Evolutionary conservation across 2,329 filamentous ascomycete species (phyloP).

Genomic region (Aspergillus puulaauensis): DNA sequence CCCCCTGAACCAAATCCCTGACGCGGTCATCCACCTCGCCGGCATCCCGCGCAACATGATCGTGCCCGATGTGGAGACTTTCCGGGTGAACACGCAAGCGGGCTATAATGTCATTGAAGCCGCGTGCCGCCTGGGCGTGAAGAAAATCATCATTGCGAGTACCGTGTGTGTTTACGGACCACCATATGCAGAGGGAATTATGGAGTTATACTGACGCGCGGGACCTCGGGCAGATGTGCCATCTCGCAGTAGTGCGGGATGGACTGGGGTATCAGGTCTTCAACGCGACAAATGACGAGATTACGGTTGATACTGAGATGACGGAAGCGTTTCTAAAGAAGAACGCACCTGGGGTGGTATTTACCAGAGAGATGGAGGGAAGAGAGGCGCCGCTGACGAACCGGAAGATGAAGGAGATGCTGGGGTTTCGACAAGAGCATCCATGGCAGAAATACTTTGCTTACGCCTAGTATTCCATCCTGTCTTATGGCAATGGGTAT

Average conservation of each 20-base stretch:
- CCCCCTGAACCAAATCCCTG: constrained; percentile 47
- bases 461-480: not conserved
- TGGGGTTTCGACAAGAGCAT: constrained; percentile 61
- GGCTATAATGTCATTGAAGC: constrained; percentile 66
- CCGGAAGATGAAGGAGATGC: constrained; percentile 57
- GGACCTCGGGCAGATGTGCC: constrained; percentile 62
- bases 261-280: constrained; percentile 62
- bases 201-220: constrained; percentile 59
- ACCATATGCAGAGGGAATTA: constrained; percentile 56
- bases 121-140: constrained; percentile 60
- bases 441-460: constrained; percentile 16
- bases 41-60: constrained; percentile 62
- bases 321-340: constrained; percentile 35
- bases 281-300: constrained; percentile 61
- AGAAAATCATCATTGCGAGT: constrained; percentile 62
- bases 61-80: constrained; percentile 61
- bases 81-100: constrained; percentile 54
- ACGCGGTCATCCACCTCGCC: constrained; percentile 63
- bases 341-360: constrained; percentile 47
- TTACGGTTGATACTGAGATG: constrained; percentile 23
- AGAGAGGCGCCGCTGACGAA: constrained; percentile 63
- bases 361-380: constrained; percentile 58
- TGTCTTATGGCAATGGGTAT: too few species aligned
- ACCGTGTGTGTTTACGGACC: constrained; percentile 23
- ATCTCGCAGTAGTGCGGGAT: constrained; percentile 52